Conservation (phyloP, 2,329 filamentous ascomycete species). For the Sarocladiaceae sp. region DNA sequence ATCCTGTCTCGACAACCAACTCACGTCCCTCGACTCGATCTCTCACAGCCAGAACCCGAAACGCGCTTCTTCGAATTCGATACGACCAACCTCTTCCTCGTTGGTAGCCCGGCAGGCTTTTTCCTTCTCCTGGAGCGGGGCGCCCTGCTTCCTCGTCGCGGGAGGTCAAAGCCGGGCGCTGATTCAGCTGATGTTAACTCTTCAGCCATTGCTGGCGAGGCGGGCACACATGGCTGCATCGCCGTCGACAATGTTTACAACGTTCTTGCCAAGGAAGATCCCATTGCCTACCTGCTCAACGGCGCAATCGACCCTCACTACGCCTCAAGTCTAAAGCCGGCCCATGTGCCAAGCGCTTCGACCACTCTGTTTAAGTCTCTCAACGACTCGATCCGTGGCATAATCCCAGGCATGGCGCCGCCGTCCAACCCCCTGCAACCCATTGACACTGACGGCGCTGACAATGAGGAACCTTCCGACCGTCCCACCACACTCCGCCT, state of each 20-base stretch:
- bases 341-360: conserved; percentile 69
- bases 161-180: conserved; percentile 67
- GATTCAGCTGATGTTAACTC: conserved; percentile 54
- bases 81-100: conserved; percentile 81
- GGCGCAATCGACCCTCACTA: conserved; percentile 80
- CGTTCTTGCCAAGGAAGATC: conserved; percentile 62
- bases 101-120: conserved; percentile 85
- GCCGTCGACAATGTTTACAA: conserved; percentile 97
- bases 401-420: conserved; percentile 48
- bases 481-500: conserved; percentile 39
- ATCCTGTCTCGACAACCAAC: conserved; percentile 87
- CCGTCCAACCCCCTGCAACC: conserved; percentile 10
- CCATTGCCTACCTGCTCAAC: conserved; percentile 89
- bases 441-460: background rate
- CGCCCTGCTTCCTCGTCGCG: conserved; percentile 66
- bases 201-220: conserved; percentile 63
- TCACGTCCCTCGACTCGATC: conserved; percentile 45
- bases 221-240: conserved; percentile 78
- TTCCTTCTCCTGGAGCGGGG: conserved; percentile 80
- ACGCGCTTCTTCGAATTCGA: conserved; percentile 79
- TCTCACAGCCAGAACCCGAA: conserved; percentile 32
- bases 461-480: conserved; percentile 17
- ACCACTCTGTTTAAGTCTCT: conserved; percentile 60
- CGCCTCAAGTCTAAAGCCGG: conserved; percentile 66
- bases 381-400: conserved; percentile 53